phyloP scores from a whole-genome alignment of 805 yeast genomes.

The Candida ulmi region DNA sequence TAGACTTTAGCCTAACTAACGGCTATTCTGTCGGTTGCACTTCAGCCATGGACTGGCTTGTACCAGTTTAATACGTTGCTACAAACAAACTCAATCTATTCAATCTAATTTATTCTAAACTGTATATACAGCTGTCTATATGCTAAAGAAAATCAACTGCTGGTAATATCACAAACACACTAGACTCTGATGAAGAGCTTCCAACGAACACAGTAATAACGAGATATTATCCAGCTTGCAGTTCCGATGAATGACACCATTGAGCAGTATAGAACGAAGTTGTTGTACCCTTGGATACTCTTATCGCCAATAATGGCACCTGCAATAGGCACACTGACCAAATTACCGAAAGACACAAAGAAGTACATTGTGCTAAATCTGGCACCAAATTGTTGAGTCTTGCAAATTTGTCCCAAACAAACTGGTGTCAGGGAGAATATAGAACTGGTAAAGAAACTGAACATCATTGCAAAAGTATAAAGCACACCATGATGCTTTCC shows the following conservation, averaged over 20 bases:
- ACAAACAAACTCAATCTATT: too few relatives aligned
- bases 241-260: slow-evolving; percentile 7
- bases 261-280: slow-evolving; percentile 23
- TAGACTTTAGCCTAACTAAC: too few relatives aligned
- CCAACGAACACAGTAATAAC: slow-evolving; percentile 11
- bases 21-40: too few relatives aligned
- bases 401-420: slow-evolving; percentile 50
- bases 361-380: slow-evolving; percentile 52
- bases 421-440: slow-evolving; percentile 31
- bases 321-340: slow-evolving; percentile 42
- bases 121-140: too few relatives aligned
- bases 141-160: too few relatives aligned
- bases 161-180: too few relatives aligned
- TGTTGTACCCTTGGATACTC: slow-evolving; percentile 3
- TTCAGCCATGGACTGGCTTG: too few relatives aligned
- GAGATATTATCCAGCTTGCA: slow-evolving; percentile 4
- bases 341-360: slow-evolving; percentile 46
- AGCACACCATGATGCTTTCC: slow-evolving; percentile 25
- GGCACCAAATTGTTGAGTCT: slow-evolving; percentile 44
- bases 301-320: slow-evolving; percentile 39
- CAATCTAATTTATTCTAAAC: too few relatives aligned
- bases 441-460: slow-evolving; percentile 49
- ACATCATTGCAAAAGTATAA: slow-evolving; percentile 37
- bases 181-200: slow-evolving; percentile 7
- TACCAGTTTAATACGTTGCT: too few relatives aligned